phyloP scores from a whole-genome alignment of 176 grass and related monocot species.

The Musa acuminata region DNA sequence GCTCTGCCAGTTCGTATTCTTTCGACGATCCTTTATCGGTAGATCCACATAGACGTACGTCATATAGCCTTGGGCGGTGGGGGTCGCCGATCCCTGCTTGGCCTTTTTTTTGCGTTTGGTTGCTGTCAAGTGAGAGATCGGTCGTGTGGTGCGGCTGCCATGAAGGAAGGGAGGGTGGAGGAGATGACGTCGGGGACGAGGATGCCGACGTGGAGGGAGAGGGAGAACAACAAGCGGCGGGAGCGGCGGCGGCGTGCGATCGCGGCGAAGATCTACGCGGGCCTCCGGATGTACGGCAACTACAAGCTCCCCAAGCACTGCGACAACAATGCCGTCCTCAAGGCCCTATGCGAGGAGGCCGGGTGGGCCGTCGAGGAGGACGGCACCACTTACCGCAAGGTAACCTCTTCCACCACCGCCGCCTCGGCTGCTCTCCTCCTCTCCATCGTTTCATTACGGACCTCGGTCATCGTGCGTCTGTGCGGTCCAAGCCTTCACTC shows the following conservation, averaged over 20 bases:
- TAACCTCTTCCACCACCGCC: background rate
- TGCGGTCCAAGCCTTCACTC: background rate
- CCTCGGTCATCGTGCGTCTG: no score
- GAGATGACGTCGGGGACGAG: conserved; percentile 22
- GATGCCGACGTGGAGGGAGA: conserved; percentile 25
- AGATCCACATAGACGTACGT: no score
- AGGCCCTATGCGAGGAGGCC: conserved; percentile 21
- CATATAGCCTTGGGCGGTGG: no score
- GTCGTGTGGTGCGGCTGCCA: background rate
- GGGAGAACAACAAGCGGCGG: conserved; percentile 27
- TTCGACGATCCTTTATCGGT: background rate
- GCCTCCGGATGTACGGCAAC: conserved; percentile 13
- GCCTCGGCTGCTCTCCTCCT: background rate
- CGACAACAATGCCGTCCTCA: conserved; percentile 25
- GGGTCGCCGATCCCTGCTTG: no score
- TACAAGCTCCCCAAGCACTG: conserved; percentile 27
- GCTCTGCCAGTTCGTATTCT: background rate
- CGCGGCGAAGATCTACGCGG: conserved; percentile 21
- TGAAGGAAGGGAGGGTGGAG: background rate
- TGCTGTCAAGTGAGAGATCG: background rate
- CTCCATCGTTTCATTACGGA: background rate
- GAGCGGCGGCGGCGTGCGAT: conserved; percentile 22
- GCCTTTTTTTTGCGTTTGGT: no score
- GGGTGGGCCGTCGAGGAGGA: conserved; percentile 26
- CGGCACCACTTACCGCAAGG: conserved; percentile 25